Percentiles rank a stretch among this genome's conserved stretches.
Conservation (phyloP, 75 land plant species). For the Cupressus sempervirens region DNA sequence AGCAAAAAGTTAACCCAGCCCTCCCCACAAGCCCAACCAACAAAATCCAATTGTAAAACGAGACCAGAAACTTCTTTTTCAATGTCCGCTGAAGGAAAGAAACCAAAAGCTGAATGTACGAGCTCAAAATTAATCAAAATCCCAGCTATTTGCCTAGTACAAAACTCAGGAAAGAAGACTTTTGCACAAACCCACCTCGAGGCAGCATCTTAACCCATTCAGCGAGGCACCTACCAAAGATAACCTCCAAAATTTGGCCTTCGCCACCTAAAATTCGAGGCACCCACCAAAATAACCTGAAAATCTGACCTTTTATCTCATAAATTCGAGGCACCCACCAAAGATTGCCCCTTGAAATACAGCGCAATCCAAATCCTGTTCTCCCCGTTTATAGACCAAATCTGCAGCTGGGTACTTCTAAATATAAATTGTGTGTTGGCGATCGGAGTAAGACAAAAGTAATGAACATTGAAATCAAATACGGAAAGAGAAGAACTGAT, state of each 20-base stretch:
- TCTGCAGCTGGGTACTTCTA: background rate
- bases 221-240: background rate
- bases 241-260: background rate
- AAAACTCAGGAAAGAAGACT: background rate
- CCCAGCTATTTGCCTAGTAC: background rate
- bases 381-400: background rate
- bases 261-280: background rate
- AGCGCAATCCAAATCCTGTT: background rate
- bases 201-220: slow-evolving; percentile 11
- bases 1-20: background rate
- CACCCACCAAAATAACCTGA: background rate
- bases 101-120: background rate
- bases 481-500: background rate
- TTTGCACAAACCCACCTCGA: slow-evolving; percentile 5
- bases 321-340: background rate
- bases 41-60: background rate
- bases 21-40: background rate
- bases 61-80: background rate
- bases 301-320: background rate
- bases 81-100: background rate
- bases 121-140: background rate
- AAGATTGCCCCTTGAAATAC: background rate
- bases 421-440: background rate
- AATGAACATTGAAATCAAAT: background rate
- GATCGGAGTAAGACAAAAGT: background rate